These are phyloP conservation scores for Ilyonectria sp. DNA, from an alignment of 2,329 filamentous ascomycete species.

Conservation along the genomic window DNA sequence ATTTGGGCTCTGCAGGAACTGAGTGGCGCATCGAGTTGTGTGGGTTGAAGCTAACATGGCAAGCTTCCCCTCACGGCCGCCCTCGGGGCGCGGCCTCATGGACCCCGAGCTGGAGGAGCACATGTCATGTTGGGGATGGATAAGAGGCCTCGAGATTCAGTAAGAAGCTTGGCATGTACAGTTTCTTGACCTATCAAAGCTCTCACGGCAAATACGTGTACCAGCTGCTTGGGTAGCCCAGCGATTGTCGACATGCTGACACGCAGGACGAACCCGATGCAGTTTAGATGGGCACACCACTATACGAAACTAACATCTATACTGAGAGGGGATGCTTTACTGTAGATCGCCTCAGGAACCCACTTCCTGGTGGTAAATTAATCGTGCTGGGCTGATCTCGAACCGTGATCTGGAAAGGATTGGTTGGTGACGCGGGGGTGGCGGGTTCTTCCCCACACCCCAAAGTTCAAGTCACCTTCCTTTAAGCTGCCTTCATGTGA, in stretches of 20 bases:
- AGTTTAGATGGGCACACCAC: background rate
- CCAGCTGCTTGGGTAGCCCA: background rate
- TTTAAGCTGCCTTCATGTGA: background rate
- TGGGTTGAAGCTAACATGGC: background rate
- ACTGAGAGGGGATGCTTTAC: background rate
- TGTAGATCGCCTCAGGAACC: background rate
- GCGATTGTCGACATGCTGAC: too few relatives aligned
- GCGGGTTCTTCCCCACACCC: slow-evolving; percentile 18
- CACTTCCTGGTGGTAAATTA: background rate
- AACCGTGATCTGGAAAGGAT: slow-evolving; percentile 19
- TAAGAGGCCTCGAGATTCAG: background rate
- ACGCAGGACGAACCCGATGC: background rate
- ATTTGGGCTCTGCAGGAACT: background rate
- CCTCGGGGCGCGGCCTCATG: background rate
- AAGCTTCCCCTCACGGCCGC: background rate
- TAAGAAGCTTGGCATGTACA: background rate
- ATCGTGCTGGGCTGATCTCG: background rate
- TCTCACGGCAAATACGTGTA: background rate
- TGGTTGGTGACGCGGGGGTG: slow-evolving; percentile 13
- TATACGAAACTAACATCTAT: background rate
- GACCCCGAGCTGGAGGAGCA: background rate
- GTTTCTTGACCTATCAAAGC: background rate
- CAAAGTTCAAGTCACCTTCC: too few relatives aligned
- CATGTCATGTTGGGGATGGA: background rate
- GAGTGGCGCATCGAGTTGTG: background rate